Base-by-base conservation (phyloP, 495 filamentous ascomycete species). In the Podospora australis region DNA sequence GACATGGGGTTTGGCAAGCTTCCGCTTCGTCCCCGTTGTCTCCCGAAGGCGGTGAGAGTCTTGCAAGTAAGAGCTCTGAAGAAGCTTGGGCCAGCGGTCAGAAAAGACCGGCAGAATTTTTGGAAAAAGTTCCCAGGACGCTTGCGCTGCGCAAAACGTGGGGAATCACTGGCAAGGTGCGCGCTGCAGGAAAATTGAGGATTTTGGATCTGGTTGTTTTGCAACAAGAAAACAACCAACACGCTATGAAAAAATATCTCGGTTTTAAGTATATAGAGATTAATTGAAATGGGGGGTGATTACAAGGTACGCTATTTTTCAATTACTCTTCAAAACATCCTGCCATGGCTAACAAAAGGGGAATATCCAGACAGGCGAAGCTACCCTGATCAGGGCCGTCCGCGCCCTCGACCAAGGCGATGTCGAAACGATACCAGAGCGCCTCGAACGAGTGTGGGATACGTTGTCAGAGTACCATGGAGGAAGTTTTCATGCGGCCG, bases 401-500 rank as follows among this genome's bases (percentile, higher is more conserved):
- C 54, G 55, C 11, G 52, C 65, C 1, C 64, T 76, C 34, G 69
- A 73, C 41, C 64, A 72, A 41, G 65, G 64, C 48, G 50, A 53
- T 25, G 53, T 58, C 32, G 56, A 68, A 13, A 34, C 64, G 9
- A 47, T 68, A 6, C 60, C 68, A 35, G 64, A 72, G 20, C 71
- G 64, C 30, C 64, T 74, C 25, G 59, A 63, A 28, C 50, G 55
- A 29, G 43, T 75, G 20, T 71, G 67, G 68, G 40, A 53, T 8
- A 49, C 57, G 26, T 55, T 72, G 5, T 53, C 62, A 8, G 51
- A 59, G 10, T 54, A 59, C 20, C 56, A 50, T 4, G 49, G 53
- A 14, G 61, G 62, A n/a, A 59, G 52, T 44, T 69, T 71, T 30
- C 67, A 73, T 43, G 69, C 65, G 6, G 68, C 69, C 26, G 69